Conservation (phyloP, 1,284 basidiomycete species). For the Leccinum cinnamomeum region DNA sequence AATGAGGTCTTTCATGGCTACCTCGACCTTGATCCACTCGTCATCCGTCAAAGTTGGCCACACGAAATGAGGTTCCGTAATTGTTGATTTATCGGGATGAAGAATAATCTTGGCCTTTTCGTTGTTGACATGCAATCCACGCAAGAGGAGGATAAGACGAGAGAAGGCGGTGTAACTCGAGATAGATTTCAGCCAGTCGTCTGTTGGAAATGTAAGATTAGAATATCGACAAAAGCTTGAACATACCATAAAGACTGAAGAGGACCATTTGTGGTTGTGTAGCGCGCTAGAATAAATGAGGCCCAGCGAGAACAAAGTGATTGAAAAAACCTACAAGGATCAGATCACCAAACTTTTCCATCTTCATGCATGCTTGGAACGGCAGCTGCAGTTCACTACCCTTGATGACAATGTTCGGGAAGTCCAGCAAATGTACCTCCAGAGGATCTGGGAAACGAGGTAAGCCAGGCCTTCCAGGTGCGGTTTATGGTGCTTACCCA, state of each 20-base stretch:
- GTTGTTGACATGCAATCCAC: slow-evolving; percentile 98
- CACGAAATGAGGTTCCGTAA: slow-evolving; percentile 97
- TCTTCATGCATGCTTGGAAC: slow-evolving; percentile 99
- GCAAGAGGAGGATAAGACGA: slow-evolving; percentile 91
- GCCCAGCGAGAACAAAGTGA: not conserved
- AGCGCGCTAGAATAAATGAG: slow-evolving; percentile 58
- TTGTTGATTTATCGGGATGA: slow-evolving; percentile 87
- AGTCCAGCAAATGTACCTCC: slow-evolving; percentile 98
- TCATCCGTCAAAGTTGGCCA: slow-evolving; percentile 96
- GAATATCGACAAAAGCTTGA: not conserved
- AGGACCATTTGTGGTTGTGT: slow-evolving; percentile 99
- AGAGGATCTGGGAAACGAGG: slow-evolving; percentile 68
- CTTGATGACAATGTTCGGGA: slow-evolving; percentile 99
- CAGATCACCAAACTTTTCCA: slow-evolving; percentile 99
- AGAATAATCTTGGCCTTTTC: slow-evolving; percentile 98
- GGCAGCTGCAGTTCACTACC: slow-evolving; percentile 97
- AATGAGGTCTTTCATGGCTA: slow-evolving; percentile 94
- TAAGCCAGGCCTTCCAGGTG: slow-evolving; percentile 6
- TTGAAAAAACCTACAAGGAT: slow-evolving; percentile 61
- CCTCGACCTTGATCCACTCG: slow-evolving; percentile 99
- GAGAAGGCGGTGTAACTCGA: slow-evolving; percentile 99
- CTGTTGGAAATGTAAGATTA: slow-evolving; percentile 37
- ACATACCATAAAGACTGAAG: slow-evolving; percentile 90
- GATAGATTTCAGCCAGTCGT: slow-evolving; percentile 99
- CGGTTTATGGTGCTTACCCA: slow-evolving; percentile 52